A percentile compares a stretch with the other conserved stretches of the same genome.
These are phyloP conservation scores for Alternaria sp. DNA, from an alignment of 2,329 filamentous ascomycete genomes.

Conservation along the genomic window DNA sequence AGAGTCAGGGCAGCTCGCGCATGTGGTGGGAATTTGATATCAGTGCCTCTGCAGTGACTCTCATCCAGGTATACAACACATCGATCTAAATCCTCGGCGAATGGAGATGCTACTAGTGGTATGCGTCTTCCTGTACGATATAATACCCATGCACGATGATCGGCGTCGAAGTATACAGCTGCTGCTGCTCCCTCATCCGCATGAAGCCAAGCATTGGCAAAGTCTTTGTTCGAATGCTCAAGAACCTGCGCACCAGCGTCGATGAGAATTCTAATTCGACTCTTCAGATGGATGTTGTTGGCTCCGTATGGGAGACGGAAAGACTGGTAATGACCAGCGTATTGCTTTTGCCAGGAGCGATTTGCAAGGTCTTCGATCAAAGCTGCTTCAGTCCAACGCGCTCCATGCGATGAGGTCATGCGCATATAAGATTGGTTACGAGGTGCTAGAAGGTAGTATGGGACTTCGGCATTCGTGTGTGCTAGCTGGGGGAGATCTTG, in stretches of 20 bases:
- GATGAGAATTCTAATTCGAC: no score
- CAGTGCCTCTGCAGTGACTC: constrained; percentile 66
- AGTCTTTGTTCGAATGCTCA: constrained; percentile 62
- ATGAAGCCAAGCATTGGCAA: constrained; percentile 60
- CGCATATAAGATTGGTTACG: constrained; percentile 59
- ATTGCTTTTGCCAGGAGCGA: no score
- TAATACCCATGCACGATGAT: constrained; percentile 56
- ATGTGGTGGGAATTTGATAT: constrained; percentile 60
- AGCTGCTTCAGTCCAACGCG: constrained; percentile 53
- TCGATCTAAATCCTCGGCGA: constrained; percentile 57
- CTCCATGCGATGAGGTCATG: constrained; percentile 36
- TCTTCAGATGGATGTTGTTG: no score
- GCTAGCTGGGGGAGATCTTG: constrained; percentile 62
- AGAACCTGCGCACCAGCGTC: constrained; percentile 70
- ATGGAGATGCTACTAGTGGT: constrained; percentile 61
- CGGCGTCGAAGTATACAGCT: constrained; percentile 61
- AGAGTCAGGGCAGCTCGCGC: constrained; percentile 63
- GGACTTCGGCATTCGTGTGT: constrained; percentile 69
- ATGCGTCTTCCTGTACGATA: constrained; percentile 47
- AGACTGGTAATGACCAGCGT: no score
- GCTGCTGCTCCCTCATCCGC: constrained; percentile 54
- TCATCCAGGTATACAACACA: constrained; percentile 68
- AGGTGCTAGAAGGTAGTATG: constrained; percentile 62
- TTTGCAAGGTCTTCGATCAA: constrained; percentile 53
- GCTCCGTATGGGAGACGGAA: no score